Evolutionary conservation across 805 yeast genomes (phyloP).

Genomic region (Myxozyma mucilagina): DNA sequence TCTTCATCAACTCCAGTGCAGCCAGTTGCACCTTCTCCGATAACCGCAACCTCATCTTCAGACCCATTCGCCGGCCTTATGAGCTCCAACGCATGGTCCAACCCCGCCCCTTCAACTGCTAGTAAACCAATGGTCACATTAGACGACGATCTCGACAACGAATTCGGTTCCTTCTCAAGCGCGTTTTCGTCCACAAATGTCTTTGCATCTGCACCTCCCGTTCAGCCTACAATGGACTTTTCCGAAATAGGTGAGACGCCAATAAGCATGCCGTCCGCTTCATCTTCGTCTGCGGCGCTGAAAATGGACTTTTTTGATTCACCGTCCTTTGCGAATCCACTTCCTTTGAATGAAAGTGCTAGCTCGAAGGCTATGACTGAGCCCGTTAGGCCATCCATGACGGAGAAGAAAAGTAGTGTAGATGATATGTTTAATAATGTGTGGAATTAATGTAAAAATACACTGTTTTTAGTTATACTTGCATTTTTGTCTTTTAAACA

Average conservation of each 20-base stretch:
- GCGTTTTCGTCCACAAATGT: constrained; percentile 18
- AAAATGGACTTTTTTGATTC: constrained; percentile 17
- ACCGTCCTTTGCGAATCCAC: constrained; percentile 27
- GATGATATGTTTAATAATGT: constrained; percentile 44
- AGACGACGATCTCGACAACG: constrained; percentile 22
- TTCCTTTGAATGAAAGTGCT: constrained; percentile 16
- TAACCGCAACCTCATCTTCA: background rate
- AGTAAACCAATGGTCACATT: constrained; percentile 13
- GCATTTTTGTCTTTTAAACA: too few relatives aligned
- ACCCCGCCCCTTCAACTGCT: constrained; percentile 6
- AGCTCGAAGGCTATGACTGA: constrained; percentile 24
- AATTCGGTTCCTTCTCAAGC: constrained; percentile 15
- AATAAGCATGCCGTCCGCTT: constrained; percentile 6
- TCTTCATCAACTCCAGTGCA: background rate
- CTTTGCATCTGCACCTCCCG: constrained; percentile 1
- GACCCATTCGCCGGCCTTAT: constrained; percentile 25
- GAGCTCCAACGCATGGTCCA: constrained; percentile 22
- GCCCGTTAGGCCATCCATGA: constrained; percentile 17
- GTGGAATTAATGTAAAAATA: constrained; percentile 36
- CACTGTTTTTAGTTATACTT: too few relatives aligned
- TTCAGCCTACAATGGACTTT: constrained; percentile 11
- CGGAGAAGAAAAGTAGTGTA: constrained; percentile 31
- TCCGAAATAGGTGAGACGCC: constrained; percentile 15
- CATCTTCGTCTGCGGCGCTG: constrained; percentile 7
- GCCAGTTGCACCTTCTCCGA: constrained; percentile 1